phyloP scores from a whole-genome alignment of 176 grass and related monocot genomes.

The Panicum miliaceum region DNA sequence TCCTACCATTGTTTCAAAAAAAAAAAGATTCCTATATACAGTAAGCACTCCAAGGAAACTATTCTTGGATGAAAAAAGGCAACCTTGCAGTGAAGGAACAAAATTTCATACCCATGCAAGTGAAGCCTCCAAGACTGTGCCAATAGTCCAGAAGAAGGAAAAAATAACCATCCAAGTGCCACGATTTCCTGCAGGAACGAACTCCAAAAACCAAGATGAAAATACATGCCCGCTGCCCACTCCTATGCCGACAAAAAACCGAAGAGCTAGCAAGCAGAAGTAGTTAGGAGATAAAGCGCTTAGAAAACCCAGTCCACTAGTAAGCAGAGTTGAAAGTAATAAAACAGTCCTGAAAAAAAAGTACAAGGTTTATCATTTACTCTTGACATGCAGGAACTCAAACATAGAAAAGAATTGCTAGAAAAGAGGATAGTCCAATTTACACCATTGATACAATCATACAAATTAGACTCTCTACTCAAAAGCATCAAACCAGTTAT shows the following conservation, averaged over 20 bases:
- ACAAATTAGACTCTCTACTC: neutral
- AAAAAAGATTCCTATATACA: neutral
- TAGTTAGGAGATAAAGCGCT: constrained; percentile 74
- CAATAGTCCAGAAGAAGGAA: constrained; percentile 63
- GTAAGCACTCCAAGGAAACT: neutral
- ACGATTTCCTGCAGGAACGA: constrained; percentile 65
- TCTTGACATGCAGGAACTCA: neutral
- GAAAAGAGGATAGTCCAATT: neutral
- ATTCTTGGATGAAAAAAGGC: neutral
- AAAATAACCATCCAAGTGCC: constrained; percentile 65
- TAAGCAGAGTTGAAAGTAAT: constrained; percentile 68
- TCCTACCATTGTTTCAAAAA: too few species aligned
- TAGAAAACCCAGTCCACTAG: constrained; percentile 56
- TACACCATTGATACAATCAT: neutral
- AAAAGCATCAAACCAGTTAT: neutral
- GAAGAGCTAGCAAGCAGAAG: constrained; percentile 52
- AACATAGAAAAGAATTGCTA: neutral
- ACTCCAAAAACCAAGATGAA: constrained; percentile 80
- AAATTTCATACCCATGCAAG: constrained; percentile 68
- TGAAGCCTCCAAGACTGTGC: constrained; percentile 69
- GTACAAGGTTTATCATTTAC: neutral
- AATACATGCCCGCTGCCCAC: constrained; percentile 63
- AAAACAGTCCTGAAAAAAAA: constrained; percentile 65
- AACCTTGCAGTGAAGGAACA: neutral
- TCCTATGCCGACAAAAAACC: constrained; percentile 72